These are phyloP conservation scores for Saccharomycopsis hybrid DNA, from an alignment of 1,139 yeast species.

Conservation along the genomic window DNA sequence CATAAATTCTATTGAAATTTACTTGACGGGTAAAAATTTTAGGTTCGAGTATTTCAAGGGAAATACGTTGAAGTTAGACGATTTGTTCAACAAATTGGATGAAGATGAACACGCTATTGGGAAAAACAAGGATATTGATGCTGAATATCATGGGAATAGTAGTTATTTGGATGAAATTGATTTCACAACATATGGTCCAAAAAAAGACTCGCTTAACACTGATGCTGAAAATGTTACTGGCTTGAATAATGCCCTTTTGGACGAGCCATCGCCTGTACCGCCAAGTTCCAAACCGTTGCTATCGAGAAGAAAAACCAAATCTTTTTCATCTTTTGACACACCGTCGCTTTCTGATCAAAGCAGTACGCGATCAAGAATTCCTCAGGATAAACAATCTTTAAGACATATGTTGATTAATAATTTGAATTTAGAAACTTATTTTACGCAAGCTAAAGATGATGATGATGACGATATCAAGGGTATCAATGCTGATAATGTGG, in stretches of 20 bases:
- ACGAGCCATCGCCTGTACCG: not conserved
- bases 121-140: no score
- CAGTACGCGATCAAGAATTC: no score
- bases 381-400: not conserved
- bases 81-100: constrained; percentile 24
- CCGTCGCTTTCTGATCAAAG: constrained; percentile 3
- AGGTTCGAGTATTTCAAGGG: constrained; percentile 17
- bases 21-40: constrained; percentile 47
- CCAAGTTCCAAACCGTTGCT: no score
- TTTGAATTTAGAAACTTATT: constrained; percentile 14
- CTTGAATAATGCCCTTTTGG: not conserved
- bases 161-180: constrained; percentile 24
- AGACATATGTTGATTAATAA: no score
- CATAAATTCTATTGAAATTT: constrained; percentile 66
- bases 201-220: not conserved
- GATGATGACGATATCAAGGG: constrained; percentile 22
- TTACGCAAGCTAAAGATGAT: constrained; percentile 25
- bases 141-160: constrained; percentile 28
- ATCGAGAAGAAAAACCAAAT: constrained; percentile 12
- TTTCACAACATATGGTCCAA: constrained; percentile 26
- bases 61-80: constrained; percentile 15
- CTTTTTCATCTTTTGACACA: constrained; percentile 11
- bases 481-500: constrained; percentile 25
- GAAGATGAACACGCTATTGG: no score
- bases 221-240: not conserved